phyloP scores from a whole-genome alignment of 2,329 filamentous ascomycete genomes.

The Phialophora macrospora region DNA sequence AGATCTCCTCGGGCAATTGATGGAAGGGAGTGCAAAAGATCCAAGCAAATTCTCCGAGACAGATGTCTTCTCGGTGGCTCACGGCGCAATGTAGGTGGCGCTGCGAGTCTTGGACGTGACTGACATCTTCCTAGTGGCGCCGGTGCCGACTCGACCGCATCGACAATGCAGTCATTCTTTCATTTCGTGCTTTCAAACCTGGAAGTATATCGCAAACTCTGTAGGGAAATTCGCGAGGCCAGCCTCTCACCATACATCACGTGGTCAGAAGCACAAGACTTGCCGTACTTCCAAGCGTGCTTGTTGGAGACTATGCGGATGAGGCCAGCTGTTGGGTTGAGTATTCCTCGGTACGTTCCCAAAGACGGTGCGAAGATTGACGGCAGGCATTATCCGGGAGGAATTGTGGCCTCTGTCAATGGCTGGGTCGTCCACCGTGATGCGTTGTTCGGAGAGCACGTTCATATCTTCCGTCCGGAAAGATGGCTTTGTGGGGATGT shows the following conservation, averaged over 20 bases:
- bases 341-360: constrained; percentile 38
- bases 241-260: constrained; percentile 18
- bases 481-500: constrained; percentile 45
- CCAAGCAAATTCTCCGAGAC: constrained; percentile 55
- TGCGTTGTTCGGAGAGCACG: constrained; percentile 23
- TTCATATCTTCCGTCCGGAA: constrained; percentile 3
- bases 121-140: constrained; percentile 29
- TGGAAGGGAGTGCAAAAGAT: constrained; percentile 58
- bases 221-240: constrained; percentile 45
- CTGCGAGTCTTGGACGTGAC: neutral
- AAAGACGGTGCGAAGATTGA: constrained; percentile 26
- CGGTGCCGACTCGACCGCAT: constrained; percentile 65
- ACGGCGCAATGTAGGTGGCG: constrained; percentile 53
- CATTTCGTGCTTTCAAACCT: constrained; percentile 55
- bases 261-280: constrained; percentile 20
- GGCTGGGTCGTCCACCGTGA: constrained; percentile 50
- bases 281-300: constrained; percentile 29
- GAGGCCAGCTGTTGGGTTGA: constrained; percentile 37
- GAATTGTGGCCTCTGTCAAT: constrained; percentile 36
- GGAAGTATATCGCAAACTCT: constrained; percentile 55
- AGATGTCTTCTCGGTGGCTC: constrained; percentile 62
- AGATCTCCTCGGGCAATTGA: constrained; percentile 54
- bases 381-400: constrained; percentile 20
- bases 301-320: constrained; percentile 30
- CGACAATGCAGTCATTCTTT: constrained; percentile 63